Evolutionary conservation across 169 alveolate species (phyloP).

Genomic region (Cryptosporidium andersoni): DNA sequence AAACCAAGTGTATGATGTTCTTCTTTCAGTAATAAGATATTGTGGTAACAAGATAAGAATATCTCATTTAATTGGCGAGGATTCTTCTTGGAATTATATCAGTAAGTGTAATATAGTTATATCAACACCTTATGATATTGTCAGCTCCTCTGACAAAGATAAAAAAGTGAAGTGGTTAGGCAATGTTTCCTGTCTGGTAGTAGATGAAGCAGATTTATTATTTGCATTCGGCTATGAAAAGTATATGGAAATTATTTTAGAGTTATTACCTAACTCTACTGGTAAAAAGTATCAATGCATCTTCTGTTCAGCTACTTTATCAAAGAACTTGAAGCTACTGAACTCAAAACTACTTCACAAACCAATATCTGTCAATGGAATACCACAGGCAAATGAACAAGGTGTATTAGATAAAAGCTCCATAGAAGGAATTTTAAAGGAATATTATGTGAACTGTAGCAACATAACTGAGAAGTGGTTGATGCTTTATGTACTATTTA

Average conservation of each 20-base stretch:
- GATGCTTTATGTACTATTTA: constrained; percentile 48
- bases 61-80: background rate
- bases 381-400: constrained; percentile 11
- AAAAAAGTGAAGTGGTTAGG: background rate
- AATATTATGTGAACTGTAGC: constrained; percentile 35
- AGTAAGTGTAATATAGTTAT: constrained; percentile 13
- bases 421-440: constrained; percentile 8
- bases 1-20: constrained; percentile 44
- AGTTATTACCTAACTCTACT: constrained; percentile 41
- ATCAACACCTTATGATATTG: constrained; percentile 57
- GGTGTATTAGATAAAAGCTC: background rate
- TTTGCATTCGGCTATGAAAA: constrained; percentile 70
- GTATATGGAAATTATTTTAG: constrained; percentile 30
- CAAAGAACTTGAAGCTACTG: constrained; percentile 31
- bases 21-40: constrained; percentile 9
- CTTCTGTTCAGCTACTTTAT: constrained; percentile 42
- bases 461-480: constrained; percentile 36
- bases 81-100: too few relatives aligned
- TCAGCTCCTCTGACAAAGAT: background rate
- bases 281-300: constrained; percentile 65
- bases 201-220: constrained; percentile 66
- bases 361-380: constrained; percentile 22
- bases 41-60: constrained; percentile 41
- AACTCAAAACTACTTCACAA: constrained; percentile 35
- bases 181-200: constrained; percentile 15